phyloP scores from a whole-genome alignment of 2,329 filamentous ascomycete species.

The Fusarium mundagurra region DNA sequence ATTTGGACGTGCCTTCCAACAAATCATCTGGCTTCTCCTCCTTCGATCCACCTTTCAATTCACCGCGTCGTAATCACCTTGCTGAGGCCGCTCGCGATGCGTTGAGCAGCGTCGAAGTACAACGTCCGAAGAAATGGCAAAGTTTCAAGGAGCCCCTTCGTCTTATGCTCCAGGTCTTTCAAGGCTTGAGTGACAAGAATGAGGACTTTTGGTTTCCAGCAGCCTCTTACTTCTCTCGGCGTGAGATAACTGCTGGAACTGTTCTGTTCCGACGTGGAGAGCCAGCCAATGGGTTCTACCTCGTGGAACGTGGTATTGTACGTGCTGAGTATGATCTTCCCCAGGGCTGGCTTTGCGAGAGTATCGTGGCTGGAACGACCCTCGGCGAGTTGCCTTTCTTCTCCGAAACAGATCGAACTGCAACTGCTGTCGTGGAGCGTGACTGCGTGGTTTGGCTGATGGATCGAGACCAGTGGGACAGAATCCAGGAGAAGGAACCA shows the following conservation, averaged over 20 bases:
- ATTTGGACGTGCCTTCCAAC: conserved; percentile 59
- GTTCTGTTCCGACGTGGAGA: conserved; percentile 84
- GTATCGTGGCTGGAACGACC: conserved; percentile 92
- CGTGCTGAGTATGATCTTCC: conserved; percentile 91
- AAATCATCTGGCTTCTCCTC: conserved; percentile 48
- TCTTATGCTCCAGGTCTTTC: conserved; percentile 94
- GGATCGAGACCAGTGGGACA: conserved; percentile 75
- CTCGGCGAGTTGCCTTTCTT: conserved; percentile 98
- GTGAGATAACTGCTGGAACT: conserved; percentile 73
- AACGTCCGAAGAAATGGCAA: conserved; percentile 76
- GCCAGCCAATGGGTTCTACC: conserved; percentile 83
- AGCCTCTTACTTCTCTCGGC: conserved; percentile 77
- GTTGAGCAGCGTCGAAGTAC: conserved; percentile 71
- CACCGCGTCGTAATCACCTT: conserved; percentile 81
- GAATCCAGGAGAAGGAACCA: conserved; percentile 75
- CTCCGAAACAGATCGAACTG: conserved; percentile 86
- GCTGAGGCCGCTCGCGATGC: conserved; percentile 81
- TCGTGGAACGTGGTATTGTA: conserved; percentile 88
- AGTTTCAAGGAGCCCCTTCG: conserved; percentile 90
- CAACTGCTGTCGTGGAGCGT: conserved; percentile 84
- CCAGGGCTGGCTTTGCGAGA: conserved; percentile 88
- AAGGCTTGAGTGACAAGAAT: conserved; percentile 83
- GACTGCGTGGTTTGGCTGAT: conserved; percentile 87
- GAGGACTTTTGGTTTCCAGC: conserved; percentile 96
- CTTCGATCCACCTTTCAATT: conserved; percentile 68